Evolutionary conservation across 73 alveolate genomes (phyloP).

Genomic region (Tetrahymena elliotti): DNA sequence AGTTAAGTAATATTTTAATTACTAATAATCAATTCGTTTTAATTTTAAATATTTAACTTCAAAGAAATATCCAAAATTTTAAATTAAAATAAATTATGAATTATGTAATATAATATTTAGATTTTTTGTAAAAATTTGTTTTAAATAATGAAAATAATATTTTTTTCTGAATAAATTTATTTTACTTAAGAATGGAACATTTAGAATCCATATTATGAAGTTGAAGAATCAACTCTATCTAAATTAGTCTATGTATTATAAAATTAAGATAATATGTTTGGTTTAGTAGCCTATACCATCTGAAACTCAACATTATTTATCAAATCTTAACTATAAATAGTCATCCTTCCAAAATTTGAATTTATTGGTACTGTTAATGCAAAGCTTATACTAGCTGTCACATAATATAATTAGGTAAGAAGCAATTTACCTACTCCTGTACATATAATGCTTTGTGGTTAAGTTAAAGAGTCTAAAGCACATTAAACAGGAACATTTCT

Average conservation of each 20-base stretch:
- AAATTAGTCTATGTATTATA: neutral
- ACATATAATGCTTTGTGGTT: neutral
- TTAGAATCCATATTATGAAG: neutral
- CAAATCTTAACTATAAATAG: neutral
- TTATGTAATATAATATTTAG: no score
- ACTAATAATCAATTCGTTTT: no score
- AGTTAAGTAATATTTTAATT: no score
- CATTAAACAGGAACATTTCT: neutral
- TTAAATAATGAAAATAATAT: no score
- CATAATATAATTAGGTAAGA: neutral
- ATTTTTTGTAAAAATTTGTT: no score
- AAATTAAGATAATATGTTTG: neutral
- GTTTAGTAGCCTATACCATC: neutral
- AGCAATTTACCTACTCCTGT: neutral
- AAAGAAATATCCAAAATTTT: no score
- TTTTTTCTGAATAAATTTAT: no score
- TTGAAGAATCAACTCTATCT: neutral
- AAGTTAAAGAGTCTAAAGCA: neutral
- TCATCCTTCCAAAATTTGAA: neutral
- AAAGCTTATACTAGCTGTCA: neutral
- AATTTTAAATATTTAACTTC: no score
- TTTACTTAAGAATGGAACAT: neutral
- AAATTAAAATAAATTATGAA: no score
- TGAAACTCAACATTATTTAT: neutral
- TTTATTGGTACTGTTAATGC: neutral